Evolutionary conservation across 352 stramenopile genomes (phyloP).

Genomic region (Blastocystis sp.): DNA sequence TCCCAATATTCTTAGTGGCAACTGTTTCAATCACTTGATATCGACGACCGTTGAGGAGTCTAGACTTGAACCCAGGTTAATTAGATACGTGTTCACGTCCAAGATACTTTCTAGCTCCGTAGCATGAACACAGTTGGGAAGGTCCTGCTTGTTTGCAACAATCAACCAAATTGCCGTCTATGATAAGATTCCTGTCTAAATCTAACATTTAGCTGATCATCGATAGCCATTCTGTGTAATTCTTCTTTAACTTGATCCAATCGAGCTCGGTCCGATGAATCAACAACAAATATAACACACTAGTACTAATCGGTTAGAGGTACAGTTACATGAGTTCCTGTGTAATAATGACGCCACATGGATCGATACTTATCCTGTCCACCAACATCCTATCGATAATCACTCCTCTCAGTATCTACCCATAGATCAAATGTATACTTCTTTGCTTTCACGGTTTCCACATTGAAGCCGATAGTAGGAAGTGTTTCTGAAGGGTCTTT

Average conservation of each 20-base stretch:
- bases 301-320: background rate
- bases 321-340: conserved; percentile 3
- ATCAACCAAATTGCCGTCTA: conserved; percentile 14
- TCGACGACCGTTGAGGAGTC: background rate
- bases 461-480: conserved; percentile 8
- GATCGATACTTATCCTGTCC: background rate
- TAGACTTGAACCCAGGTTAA: background rate
- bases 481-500: background rate
- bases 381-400: background rate
- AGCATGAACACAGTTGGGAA: background rate
- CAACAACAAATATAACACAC: conserved; percentile 28
- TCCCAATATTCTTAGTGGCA: background rate
- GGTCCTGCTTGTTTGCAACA: conserved; percentile 10
- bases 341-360: conserved; percentile 11
- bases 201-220: background rate
- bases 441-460: background rate
- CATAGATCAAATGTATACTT: conserved; percentile 37
- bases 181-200: background rate
- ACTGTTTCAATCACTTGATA: background rate
- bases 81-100: background rate
- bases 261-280: background rate
- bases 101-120: background rate
- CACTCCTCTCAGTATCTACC: background rate
- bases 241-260: background rate
- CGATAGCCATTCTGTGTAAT: background rate